phyloP scores from a whole-genome alignment of 352 stramenopile species.

The Phytophthora macrochlamydospora region DNA sequence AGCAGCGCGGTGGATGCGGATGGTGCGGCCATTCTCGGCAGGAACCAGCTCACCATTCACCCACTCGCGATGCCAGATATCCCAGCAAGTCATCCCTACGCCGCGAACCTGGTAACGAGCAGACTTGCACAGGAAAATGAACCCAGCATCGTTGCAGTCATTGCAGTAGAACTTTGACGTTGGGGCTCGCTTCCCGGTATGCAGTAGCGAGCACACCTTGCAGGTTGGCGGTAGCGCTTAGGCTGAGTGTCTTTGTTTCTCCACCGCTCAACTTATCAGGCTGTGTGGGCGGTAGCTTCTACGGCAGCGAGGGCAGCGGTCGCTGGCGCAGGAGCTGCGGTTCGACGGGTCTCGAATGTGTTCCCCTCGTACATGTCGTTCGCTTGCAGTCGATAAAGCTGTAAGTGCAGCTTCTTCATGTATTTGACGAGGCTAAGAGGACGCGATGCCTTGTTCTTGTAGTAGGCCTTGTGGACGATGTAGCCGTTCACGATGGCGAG shows the following conservation, averaged over 20 bases:
- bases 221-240: too few species aligned
- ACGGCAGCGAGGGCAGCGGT: neutral
- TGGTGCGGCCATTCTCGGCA: neutral
- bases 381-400: neutral
- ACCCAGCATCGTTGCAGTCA: too few species aligned
- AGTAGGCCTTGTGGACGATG: neutral
- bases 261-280: too few species aligned
- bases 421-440: neutral
- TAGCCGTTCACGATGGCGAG: neutral
- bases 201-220: too few species aligned
- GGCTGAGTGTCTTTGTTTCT: too few species aligned
- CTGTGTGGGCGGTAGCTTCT: neutral
- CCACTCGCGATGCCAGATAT: neutral
- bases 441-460: neutral
- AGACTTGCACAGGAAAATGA: too few species aligned
- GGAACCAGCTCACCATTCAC: neutral
- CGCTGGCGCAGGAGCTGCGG: neutral
- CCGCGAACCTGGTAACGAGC: too few species aligned
- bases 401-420: neutral
- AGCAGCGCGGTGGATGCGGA: neutral
- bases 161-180: too few species aligned
- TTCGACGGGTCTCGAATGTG: neutral
- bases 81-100: neutral
- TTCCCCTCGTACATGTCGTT: neutral
- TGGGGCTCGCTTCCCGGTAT: too few species aligned